Base-by-base conservation (phyloP, 495 filamentous ascomycete species). In the Xylaria palmicola region DNA sequence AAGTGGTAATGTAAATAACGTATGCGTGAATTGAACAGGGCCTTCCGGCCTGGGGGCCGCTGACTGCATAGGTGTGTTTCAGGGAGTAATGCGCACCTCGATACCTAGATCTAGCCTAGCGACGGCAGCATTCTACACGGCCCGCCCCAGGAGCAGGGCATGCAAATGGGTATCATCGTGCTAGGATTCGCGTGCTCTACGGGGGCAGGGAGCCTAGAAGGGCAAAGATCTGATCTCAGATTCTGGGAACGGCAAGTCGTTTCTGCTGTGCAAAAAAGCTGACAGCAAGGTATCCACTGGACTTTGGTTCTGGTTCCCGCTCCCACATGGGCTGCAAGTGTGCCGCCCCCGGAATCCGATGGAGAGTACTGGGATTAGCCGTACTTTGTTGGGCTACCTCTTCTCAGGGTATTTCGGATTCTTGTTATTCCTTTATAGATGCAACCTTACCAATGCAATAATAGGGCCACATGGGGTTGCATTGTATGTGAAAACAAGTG, bases 1-100 rank as follows among this genome's bases (percentile, higher is more conserved):
- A n/a, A 44, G 13, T 56, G 39, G 19, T n/a, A 15, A 22, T 6
- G 20, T 26, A 48, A 17, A n/a, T 56, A 43, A 56, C 22, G 39
- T n/a, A 56, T 44, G 53, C 39, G 34, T 56, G 39, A 9, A 53
- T 30, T 44, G 53, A 36, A 27, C 51, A 26, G 30, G 32, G 22
- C 20, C 32, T 24, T 37, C 17, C 26, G 2, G 3, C 3, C 27
- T 30, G 53, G 53, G 53, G 4, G 27, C 26, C 26, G 53, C 53
- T 56, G 53, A 56, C 53, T 56, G 44, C 39, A 56, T 56, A 56
- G 32, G 20, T 48, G 29, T 27, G 53, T 22, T 32, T n/a, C 8
- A 13, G 17, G 17, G 32, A 44, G 39, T 29, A 8, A 30, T 6
- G 12, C 41, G 26, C 50, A 39, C 53, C 53, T 39, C 9, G 17